Evolutionary conservation across 192 early-diverging fungal species (phyloP).

Genomic region (Linnemannia zychae): DNA sequence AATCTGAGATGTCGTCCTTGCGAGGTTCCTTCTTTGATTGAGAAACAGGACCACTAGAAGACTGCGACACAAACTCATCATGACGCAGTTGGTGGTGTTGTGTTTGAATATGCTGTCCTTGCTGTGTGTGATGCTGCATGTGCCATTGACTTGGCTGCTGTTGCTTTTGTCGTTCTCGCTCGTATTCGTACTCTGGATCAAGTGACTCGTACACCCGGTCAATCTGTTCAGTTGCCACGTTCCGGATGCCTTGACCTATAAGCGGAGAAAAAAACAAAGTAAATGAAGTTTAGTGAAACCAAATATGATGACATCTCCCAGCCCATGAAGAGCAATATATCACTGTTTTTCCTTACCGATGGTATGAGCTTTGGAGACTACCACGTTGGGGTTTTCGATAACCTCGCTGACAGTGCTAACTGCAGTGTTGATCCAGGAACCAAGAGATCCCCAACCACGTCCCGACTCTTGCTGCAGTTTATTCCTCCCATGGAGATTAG

Average conservation of each 20-base stretch:
- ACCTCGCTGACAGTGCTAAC: conserved; percentile 51
- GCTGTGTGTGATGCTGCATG: background rate
- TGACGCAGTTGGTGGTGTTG: background rate
- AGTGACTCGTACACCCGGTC: conserved; percentile 54
- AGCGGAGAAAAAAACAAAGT: background rate
- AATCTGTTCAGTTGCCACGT: conserved; percentile 47
- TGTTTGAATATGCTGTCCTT: background rate
- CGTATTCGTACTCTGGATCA: conserved; percentile 49
- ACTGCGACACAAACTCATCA: background rate
- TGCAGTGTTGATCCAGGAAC: conserved; percentile 51
- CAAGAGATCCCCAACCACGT: conserved; percentile 44
- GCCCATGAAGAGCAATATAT: background rate
- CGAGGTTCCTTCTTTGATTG: background rate
- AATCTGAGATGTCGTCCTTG: conserved; percentile 36
- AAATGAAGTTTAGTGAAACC: background rate
- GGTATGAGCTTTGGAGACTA: conserved; percentile 43
- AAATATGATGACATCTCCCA: background rate
- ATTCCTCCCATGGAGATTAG: background rate
- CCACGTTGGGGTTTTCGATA: conserved; percentile 51
- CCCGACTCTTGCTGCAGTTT: conserved; percentile 6
- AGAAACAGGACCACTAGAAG: background rate
- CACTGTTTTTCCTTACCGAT: conserved; percentile 12
- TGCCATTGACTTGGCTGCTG: background rate
- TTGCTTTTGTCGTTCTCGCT: conserved; percentile 29
- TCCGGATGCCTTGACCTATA: conserved; percentile 45